phyloP scores from a whole-genome alignment of 139 green algal species.

The Trebouxia sp. region DNA sequence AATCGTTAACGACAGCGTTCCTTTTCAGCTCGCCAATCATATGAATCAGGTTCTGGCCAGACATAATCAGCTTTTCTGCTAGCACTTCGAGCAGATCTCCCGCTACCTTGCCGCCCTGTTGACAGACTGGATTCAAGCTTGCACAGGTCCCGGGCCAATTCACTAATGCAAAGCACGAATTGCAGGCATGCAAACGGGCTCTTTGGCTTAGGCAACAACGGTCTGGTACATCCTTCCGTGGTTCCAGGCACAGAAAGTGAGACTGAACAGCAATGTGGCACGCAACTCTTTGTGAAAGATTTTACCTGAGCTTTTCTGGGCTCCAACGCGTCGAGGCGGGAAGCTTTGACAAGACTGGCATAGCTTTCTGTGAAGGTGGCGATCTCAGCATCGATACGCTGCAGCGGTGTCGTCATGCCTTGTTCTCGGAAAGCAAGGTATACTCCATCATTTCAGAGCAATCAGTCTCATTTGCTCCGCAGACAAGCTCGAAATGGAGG shows the following conservation, averaged over 20 bases:
- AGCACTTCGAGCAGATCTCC: slow-evolving; percentile 54
- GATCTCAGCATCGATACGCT: slow-evolving; percentile 4
- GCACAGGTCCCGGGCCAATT: background rate
- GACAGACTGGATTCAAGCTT: background rate
- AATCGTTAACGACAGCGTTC: slow-evolving; percentile 3
- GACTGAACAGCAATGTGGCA: background rate
- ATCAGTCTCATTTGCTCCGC: no score
- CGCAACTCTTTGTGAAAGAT: no score
- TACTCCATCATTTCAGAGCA: no score
- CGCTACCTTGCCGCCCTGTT: slow-evolving; percentile 16
- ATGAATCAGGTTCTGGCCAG: slow-evolving; percentile 34
- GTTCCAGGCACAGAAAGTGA: background rate
- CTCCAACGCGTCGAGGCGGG: background rate
- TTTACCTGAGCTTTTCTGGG: background rate
- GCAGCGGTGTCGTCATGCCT: background rate
- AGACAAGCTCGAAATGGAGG: no score
- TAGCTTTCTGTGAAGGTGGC: background rate
- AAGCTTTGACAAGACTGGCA: background rate
- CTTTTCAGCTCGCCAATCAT: slow-evolving; percentile 46
- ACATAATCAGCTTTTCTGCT: slow-evolving; percentile 47
- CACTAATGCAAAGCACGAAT: no score
- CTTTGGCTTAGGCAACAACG: no score
- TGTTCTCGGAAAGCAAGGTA: no score
- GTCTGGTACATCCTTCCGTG: no score
- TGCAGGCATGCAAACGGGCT: no score